A percentile compares a stretch with the other conserved stretches of the same genome.
Evolutionary conservation across 139 green algal species (phyloP).

Genomic region (Chlorella ohadii): DNA sequence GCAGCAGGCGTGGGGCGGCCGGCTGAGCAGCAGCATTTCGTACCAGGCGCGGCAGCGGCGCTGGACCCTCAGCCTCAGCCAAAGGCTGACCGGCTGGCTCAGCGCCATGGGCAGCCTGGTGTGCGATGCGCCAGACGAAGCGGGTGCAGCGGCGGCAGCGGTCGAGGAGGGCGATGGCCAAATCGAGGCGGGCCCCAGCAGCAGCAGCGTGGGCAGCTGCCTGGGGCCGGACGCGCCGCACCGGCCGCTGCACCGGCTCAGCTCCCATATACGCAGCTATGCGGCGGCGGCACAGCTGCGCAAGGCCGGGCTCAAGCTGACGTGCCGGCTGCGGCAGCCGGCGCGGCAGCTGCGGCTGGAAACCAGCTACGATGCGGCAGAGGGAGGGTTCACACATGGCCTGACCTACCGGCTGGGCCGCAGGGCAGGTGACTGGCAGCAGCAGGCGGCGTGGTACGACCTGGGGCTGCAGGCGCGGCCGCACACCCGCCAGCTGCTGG

Average conservation of each 20-base stretch:
- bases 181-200: background rate
- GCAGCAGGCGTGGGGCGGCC: slow-evolving; percentile 20
- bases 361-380: background rate
- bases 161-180: background rate
- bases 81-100: background rate
- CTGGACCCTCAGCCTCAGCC: slow-evolving; percentile 2
- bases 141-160: background rate
- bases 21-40: background rate
- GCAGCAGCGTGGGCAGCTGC: background rate
- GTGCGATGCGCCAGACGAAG: background rate
- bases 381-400: background rate
- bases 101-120: background rate
- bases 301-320: background rate
- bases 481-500: background rate
- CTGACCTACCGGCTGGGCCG: background rate
- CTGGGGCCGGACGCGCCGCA: background rate
- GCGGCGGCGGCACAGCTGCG: background rate
- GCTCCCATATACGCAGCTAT: background rate
- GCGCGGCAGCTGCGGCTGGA: slow-evolving; percentile 1
- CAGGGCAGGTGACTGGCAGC: background rate
- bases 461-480: background rate
- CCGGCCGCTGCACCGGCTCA: background rate
- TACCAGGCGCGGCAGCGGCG: slow-evolving; percentile 28
- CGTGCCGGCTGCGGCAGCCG: background rate
- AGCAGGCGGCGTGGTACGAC: slow-evolving; percentile 1